Conservation (phyloP, 2,329 filamentous ascomycete genomes). For the Stagonosporopsis chrysanthemi region DNA sequence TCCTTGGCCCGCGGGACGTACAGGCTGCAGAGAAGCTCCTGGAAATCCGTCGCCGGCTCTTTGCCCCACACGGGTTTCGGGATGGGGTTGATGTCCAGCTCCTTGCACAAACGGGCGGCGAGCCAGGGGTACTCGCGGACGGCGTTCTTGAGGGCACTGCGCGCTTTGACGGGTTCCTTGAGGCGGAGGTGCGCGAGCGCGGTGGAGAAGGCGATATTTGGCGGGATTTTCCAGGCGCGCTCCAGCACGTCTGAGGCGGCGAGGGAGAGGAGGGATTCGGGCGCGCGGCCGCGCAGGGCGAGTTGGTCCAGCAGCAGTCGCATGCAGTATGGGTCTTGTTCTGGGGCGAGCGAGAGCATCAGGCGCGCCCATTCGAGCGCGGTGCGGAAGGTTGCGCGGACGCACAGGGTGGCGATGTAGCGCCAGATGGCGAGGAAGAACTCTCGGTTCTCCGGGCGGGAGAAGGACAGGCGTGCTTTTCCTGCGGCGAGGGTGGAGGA, state of each 20-base stretch:
- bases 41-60: conserved; percentile 68
- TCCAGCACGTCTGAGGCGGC: conserved; percentile 60
- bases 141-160: conserved; percentile 69
- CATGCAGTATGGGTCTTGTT: conserved; percentile 82
- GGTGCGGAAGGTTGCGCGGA: conserved; percentile 93
- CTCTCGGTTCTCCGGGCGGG: conserved; percentile 85
- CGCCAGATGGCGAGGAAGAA: conserved; percentile 90
- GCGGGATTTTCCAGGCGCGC: conserved; percentile 62
- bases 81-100: conserved; percentile 75
- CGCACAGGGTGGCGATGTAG: conserved; percentile 83
- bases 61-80: conserved; percentile 86
- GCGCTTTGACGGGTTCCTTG: conserved; percentile 70
- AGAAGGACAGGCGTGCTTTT: conserved; percentile 80
- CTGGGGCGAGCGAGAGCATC: conserved; percentile 74
- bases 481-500: conserved; percentile 77
- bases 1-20: conserved; percentile 81
- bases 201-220: conserved; percentile 78
- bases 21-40: conserved; percentile 75
- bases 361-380: conserved; percentile 94
- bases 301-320: conserved; percentile 82
- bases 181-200: conserved; percentile 78
- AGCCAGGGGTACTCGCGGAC: conserved; percentile 84
- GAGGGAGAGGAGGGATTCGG: conserved; percentile 77
- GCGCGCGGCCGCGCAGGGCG: conserved; percentile 80
- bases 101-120: conserved; percentile 79